Base-by-base conservation (phyloP, 192 early-diverging fungal genomes). In the Mortierella alpina region DNA sequence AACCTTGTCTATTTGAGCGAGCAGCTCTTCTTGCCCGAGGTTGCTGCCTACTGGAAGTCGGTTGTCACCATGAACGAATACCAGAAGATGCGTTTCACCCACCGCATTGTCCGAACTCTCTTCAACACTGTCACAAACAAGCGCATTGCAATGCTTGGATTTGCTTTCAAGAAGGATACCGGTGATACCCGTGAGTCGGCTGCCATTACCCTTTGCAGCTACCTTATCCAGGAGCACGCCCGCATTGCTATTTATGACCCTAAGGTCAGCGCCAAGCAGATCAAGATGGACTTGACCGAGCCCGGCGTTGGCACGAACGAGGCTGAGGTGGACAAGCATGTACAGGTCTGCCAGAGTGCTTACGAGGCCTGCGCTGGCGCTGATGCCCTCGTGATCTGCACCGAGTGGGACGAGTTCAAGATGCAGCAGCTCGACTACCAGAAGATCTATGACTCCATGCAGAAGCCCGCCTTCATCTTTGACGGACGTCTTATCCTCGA, bases 121-220 rank as follows among this genome's bases (percentile, higher is more conserved):
- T 94, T 94, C 80, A 92, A 93, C 84, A 93, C 92, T 31, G 90
- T 96, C 72, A 89, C 91, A 18, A 89, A 93, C 79, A 95, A 92
- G 84, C 88, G 86, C 59, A 86, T 98, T 66, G 91, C 92, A 5
- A 82, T 95, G 22, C 86, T 95, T 60, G 96, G 96, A 7, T 98
- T 98, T 84, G 94, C 96, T 0, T 98, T 94, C 87, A 98, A 98
- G 87, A 95, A 93, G 83, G 93, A 96, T 72, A 98, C 96, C 40
- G 93, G 94, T 66, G 96, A 98, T 85, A 93, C 96, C 41, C 89
- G 96, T 62, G 95, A 97, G 85, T 93, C 93, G 47, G 93, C 96
- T 40, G 95, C 96, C n/a, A 96, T 95, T 51, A 90, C 88, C 4
- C 83, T 98, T 41, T 90, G 92, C 79, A 90, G 93, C 72, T 86